Base-by-base conservation (phyloP, 176 grass and related monocot genomes). In the Poa pratensis region DNA sequence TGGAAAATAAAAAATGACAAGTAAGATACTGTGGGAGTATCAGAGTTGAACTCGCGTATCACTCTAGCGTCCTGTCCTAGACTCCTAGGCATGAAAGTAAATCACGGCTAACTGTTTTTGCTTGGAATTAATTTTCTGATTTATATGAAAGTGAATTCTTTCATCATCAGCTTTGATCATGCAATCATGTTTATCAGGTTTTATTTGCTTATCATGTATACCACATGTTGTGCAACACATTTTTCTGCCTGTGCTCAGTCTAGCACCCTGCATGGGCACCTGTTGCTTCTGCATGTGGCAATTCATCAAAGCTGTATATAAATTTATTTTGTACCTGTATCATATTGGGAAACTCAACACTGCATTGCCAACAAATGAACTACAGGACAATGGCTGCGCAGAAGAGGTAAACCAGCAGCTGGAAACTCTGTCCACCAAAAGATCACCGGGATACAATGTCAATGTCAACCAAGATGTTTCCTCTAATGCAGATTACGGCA, bases 291-390 rank as follows among this genome's bases (percentile, higher is more conserved):
- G 17, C 22, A 67, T 65, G 48, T 67, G 24, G 14, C 26, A 74
- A 37, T 80, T 89, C 39, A 35, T 74, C 48, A 24, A 35, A 20
- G 35, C 17, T 26, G 9, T 19, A 35, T 34, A 39, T 3, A 3
- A 8, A 23, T 58, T 63, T 43, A 10, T 49, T 68, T 22, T 72
- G 10, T 20, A 8, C 17, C 64, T 39, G 4, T 54, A 63, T 15
- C 66, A 57, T 40, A 57, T 5, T 27, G 14, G 14, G 14, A 70
- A 42, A 7, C 30, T 18, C 34, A 60, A 69, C 37, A 3, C 45
- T 40, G 66, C 64, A 64, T 71, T 78, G 73, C 13, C 12, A 84
- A 53, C 45, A 84, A 83, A 79, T 84, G 54, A 78, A 82, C 23
- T 12, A 20, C 71, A 90, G 84, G 77, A 72, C 7, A 20, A 70